Base-by-base conservation (phyloP, 2,329 filamentous ascomycete genomes). In the Capronia coronata region DNA sequence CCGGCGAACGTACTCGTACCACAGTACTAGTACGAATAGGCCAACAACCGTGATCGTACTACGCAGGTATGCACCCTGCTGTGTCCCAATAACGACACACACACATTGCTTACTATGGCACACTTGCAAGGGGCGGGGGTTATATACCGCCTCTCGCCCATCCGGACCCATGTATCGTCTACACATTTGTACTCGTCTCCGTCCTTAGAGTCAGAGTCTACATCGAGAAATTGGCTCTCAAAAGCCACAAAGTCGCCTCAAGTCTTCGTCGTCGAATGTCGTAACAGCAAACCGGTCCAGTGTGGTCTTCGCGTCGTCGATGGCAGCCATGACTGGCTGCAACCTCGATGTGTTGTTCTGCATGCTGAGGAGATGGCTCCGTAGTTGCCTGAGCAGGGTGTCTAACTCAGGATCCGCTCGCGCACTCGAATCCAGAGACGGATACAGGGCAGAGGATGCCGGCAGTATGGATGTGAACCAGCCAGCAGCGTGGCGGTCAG, bases 281-380 rank as follows among this genome's bases (percentile, higher is more conserved):
- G 14, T 44, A 4, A 46, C 38, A 9, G 45, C 50, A 34, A 56
- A 56, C 5, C 32, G 35, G 16, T 54, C 54, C 34, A 56, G 19
- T 6, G 46, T 38, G 2, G 30, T 22, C 29, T 45, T 49, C 19
- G 51, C 38, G 22, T 52, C 46, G 9, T 53, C 42, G 35, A 56
- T 47, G 2, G 54, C 54, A 1, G 21, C 38, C 25, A 56, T 23
- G 3, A 56, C 54, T 2, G 54, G 48, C 16, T 25, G 13, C 30
- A 58, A 25, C 11, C 23, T 30, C 3, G 62, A 61, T 2, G 62
- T 63, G 46, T 73, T 73, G 45, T 59, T 67, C 48, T 67, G 66
- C 66, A 73, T 71, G 3, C 70, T 72, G 54, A 64, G 63, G 14
- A 73, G 63, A 62, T 73, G 70, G 29, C 61, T 66, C 45, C 66